Conservation (phyloP, 768 basidiomycete species). For the Grammothele lineata region DNA sequence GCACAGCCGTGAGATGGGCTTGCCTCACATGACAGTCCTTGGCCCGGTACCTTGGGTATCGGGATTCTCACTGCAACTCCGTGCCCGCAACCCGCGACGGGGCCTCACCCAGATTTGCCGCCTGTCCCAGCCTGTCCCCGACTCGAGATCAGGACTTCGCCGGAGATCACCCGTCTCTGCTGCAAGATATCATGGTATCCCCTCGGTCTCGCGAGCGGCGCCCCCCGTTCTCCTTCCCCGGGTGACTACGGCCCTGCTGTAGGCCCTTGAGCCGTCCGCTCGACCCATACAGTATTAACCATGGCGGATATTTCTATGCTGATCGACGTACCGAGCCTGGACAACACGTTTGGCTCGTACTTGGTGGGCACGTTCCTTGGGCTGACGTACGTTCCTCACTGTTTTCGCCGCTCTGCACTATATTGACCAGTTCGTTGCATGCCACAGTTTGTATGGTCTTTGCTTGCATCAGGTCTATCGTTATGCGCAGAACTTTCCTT, state of each 20-base stretch:
- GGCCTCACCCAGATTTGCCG: too few relatives aligned
- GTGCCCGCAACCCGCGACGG: too few relatives aligned
- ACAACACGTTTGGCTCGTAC: neutral
- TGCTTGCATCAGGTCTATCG: neutral
- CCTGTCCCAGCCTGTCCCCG: too few relatives aligned
- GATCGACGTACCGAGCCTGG: neutral
- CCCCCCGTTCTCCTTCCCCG: neutral
- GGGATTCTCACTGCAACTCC: too few relatives aligned
- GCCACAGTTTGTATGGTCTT: neutral
- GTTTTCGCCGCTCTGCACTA: neutral
- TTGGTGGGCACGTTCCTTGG: neutral
- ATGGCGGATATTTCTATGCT: neutral
- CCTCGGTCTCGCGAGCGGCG: too few relatives aligned
- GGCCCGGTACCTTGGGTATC: too few relatives aligned
- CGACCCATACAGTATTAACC: neutral
- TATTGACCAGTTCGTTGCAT: neutral
- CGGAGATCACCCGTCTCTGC: too few relatives aligned
- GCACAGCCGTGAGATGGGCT: too few relatives aligned
- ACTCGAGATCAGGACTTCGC: too few relatives aligned
- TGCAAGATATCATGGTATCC: too few relatives aligned
- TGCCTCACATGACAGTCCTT: too few relatives aligned
- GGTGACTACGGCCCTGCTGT: neutral
- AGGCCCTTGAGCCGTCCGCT: neutral
- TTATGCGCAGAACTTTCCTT: neutral
- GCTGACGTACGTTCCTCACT: neutral